Percentiles rank a stretch among this genome's conserved stretches.
Conservation (phyloP, 257 asterid species). For the Paraleonurus japonicus region DNA sequence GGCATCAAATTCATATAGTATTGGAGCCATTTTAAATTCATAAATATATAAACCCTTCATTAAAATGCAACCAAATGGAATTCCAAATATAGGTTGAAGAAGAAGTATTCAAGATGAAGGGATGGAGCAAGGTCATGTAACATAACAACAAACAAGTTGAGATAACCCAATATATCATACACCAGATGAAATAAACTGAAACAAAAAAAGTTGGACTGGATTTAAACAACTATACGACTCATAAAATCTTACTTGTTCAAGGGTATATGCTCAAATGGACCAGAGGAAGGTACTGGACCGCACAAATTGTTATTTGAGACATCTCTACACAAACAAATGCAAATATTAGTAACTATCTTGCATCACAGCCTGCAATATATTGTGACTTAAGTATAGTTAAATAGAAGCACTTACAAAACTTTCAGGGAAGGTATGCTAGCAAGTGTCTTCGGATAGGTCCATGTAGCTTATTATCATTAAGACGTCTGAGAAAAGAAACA, state of each 20-base stretch:
- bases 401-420: constrained; percentile 71
- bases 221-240: not conserved
- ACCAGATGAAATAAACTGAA: not conserved
- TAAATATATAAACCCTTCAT: not conserved
- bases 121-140: not conserved
- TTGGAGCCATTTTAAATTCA: not conserved
- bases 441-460: constrained; percentile 69
- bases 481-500: constrained; percentile 53
- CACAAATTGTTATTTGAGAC: constrained; percentile 82
- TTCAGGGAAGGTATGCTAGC: constrained; percentile 57
- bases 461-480: constrained; percentile 60
- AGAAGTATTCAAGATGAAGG: not conserved
- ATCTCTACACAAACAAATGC: constrained; percentile 59
- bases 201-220: not conserved
- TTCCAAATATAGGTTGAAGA: not conserved
- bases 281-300: constrained; percentile 81
- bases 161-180: constrained; percentile 1
- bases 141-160: not conserved
- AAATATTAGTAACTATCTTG: constrained; percentile 3
- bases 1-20: not conserved
- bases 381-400: not conserved
- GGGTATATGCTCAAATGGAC: constrained; percentile 93
- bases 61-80: not conserved
- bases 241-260: constrained; percentile 68
- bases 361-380: not conserved